Evolutionary conservation across 768 basidiomycete species (phyloP).

Genomic region (Mycena leptocephala): DNA sequence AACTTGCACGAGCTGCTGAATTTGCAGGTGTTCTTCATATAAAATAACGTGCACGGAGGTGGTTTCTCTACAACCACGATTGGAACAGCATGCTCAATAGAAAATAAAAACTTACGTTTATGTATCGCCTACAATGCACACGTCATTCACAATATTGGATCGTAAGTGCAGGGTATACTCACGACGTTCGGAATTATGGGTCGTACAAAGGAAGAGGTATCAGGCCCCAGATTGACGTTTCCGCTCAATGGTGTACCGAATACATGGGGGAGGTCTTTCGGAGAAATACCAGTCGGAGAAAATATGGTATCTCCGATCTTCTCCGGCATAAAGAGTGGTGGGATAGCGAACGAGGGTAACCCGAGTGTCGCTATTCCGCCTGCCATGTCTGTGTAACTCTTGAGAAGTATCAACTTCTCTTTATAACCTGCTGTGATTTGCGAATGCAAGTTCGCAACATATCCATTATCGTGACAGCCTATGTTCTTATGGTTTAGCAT

Average conservation of each 20-base stretch:
- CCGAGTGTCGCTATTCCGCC: conserved; percentile 70
- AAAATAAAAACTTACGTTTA: conserved; percentile 10
- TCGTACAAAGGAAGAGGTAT: background rate
- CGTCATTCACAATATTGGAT: background rate
- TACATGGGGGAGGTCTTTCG: background rate
- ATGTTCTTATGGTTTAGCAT: background rate
- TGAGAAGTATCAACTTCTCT: conserved; percentile 76
- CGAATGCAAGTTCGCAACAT: conserved; percentile 75
- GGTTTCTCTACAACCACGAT: conserved; percentile 17
- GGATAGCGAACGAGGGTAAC: conserved; percentile 68
- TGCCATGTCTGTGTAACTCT: conserved; percentile 76
- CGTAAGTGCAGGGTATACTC: background rate
- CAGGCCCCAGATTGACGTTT: conserved; percentile 19
- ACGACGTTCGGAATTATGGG: conserved; percentile 19
- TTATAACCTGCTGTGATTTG: conserved; percentile 77
- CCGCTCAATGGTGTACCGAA: conserved; percentile 19
- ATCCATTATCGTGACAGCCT: conserved; percentile 86
- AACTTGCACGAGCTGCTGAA: conserved; percentile 17
- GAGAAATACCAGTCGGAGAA: background rate
- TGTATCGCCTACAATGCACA: background rate
- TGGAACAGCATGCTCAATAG: background rate
- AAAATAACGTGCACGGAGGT: conserved; percentile 23
- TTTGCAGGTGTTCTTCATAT: conserved; percentile 28
- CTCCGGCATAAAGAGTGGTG: conserved; percentile 73
- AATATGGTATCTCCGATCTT: conserved; percentile 57